These are phyloP conservation scores for Malus hybrid DNA, from an alignment of 331 rosid genomes.

Conservation along the genomic window DNA sequence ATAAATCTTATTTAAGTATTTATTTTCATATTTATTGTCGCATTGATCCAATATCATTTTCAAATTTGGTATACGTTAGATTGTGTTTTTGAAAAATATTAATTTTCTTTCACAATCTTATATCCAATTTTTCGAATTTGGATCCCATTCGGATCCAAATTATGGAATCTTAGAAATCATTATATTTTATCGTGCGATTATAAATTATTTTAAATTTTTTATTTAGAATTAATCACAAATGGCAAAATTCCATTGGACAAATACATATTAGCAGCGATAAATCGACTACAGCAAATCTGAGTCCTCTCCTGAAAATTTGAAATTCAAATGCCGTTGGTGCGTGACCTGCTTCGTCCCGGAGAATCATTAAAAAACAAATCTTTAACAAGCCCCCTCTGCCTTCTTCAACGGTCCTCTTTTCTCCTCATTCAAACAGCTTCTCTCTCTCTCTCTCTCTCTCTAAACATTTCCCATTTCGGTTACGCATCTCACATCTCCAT, in stretches of 20 bases:
- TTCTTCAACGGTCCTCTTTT: constrained; percentile 44
- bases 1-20: no score
- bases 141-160: no score
- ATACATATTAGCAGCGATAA: no score
- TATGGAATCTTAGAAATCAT: rapidly evolving
- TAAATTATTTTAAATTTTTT: no score
- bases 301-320: constrained; percentile 30
- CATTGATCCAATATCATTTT: no score
- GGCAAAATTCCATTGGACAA: no score
- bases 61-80: no score
- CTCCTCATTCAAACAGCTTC: constrained; percentile 37
- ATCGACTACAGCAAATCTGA: neutral
- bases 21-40: no score
- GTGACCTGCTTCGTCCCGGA: neutral
- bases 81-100: no score
- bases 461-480: constrained; percentile 10
- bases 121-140: no score
- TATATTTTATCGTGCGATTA: rapidly evolving
- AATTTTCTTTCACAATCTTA: no score
- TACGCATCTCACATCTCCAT: neutral
- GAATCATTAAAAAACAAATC: constrained; percentile 19
- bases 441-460: constrained; percentile 22
- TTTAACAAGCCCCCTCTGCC: constrained; percentile 13
- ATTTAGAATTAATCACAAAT: no score
- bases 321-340: constrained; percentile 41